Evolutionary conservation across 148 eudicot genomes (phyloP).

Genomic region (Cornus florida): DNA sequence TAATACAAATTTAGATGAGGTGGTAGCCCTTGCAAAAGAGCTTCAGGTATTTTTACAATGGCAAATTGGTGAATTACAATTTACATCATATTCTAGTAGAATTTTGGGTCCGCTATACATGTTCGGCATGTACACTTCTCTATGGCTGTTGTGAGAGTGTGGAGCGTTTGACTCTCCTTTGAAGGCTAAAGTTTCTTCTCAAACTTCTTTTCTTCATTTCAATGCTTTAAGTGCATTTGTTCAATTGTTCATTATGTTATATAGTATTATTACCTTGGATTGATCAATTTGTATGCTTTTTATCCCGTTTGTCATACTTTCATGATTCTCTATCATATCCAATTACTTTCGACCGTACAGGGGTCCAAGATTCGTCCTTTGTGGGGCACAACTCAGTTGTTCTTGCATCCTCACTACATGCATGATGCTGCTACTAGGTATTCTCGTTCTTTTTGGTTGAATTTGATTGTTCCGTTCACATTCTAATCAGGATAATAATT

Average conservation of each 20-base stretch:
- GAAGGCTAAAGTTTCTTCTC: background rate
- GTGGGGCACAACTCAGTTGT: constrained; percentile 99
- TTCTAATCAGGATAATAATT: background rate
- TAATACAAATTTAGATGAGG: constrained; percentile 89
- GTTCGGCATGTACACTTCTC: background rate
- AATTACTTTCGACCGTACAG: constrained; percentile 31
- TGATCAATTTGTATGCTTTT: background rate
- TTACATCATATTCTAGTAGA: background rate
- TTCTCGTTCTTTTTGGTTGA: background rate
- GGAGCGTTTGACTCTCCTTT: background rate
- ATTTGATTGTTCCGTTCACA: background rate
- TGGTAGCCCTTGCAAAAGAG: constrained; percentile 85
- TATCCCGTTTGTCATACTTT: background rate
- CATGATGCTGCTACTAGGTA: constrained; percentile 98
- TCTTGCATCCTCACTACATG: constrained; percentile 94
- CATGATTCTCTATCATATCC: background rate
- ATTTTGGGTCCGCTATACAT: background rate
- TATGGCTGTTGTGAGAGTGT: background rate
- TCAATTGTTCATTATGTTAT: background rate
- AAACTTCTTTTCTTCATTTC: background rate
- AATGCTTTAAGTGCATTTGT: background rate
- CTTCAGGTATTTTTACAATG: constrained; percentile 55
- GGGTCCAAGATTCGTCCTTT: constrained; percentile 73
- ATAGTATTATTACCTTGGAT: background rate
- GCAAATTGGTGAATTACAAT: background rate